Evolutionary conservation across 345 rosid species (phyloP).

Genomic region (thale cress (Arabidopsis thaliana)): DNA sequence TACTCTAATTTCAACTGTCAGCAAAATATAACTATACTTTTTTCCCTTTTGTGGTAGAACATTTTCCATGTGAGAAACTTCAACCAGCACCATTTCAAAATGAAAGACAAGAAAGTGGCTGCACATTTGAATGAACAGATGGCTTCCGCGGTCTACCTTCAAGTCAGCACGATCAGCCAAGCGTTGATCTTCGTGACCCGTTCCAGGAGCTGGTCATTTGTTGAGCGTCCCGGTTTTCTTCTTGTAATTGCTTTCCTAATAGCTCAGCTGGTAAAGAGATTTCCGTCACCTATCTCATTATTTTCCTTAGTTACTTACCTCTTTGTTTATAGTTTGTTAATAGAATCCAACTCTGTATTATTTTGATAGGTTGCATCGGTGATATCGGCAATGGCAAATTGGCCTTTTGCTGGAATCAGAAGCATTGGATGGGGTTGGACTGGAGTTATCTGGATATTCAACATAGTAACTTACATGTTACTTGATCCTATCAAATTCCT

Average conservation of each 20-base stretch:
- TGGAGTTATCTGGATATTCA: conserved; percentile 79
- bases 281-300: not conserved
- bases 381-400: conserved; percentile 62
- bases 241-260: conserved; percentile 73
- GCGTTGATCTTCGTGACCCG: conserved; percentile 80
- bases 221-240: conserved; percentile 65
- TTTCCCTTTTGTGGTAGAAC: conserved; percentile 36
- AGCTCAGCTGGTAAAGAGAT: conserved; percentile 56
- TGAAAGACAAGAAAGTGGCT: conserved; percentile 36
- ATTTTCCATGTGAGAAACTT: conserved; percentile 52
- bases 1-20: conserved; percentile 2
- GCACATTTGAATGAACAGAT: conserved; percentile 46
- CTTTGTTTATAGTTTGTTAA: not conserved
- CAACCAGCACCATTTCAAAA: conserved; percentile 47
- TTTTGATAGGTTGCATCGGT: conserved; percentile 64
- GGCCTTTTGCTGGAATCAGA: conserved; percentile 67
- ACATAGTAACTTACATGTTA: conserved; percentile 61
- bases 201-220: conserved; percentile 65
- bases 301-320: not conserved
- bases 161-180: conserved; percentile 77
- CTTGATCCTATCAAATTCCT: conserved; percentile 89
- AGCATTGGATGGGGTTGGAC: conserved; percentile 84
- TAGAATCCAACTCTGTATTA: conserved; percentile 1
- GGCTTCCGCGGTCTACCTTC: conserved; percentile 64
- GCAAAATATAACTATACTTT: conserved; percentile 1